Conservation (phyloP, 768 basidiomycete genomes). For the Termitomyces sp. region DNA sequence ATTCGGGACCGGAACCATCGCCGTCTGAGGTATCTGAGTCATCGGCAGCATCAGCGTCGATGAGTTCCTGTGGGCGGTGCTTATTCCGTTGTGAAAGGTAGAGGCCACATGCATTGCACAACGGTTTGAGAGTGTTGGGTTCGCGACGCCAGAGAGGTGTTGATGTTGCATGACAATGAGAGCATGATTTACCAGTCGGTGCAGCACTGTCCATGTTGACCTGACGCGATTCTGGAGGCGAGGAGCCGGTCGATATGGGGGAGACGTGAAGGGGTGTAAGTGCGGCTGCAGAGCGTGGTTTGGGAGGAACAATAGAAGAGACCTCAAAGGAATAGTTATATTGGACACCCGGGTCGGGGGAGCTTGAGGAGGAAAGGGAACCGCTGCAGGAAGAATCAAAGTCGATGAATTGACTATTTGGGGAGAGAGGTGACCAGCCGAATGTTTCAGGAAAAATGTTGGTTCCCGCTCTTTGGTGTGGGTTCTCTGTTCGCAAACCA, state of each 20-base stretch:
- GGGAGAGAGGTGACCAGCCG: constrained; percentile 17
- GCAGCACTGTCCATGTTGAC: constrained; percentile 27
- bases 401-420: constrained; percentile 22
- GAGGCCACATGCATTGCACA: constrained; percentile 47
- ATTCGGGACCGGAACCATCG: constrained; percentile 41
- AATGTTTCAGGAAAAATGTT: constrained; percentile 18
- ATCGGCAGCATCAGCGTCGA: constrained; percentile 43
- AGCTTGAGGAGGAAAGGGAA: constrained; percentile 23
- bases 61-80: constrained; percentile 45
- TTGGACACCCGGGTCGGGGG: constrained; percentile 13
- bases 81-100: constrained; percentile 46
- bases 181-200: constrained; percentile 34
- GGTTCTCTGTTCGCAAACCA: constrained; percentile 2
- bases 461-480: constrained; percentile 4
- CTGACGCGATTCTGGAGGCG: constrained; percentile 23
- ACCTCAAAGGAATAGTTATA: constrained; percentile 28
- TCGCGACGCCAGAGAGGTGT: constrained; percentile 50
- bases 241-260: constrained; percentile 15
- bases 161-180: constrained; percentile 43
- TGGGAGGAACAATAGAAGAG: constrained; percentile 30
- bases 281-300: constrained; percentile 16
- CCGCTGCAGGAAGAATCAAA: constrained; percentile 26
- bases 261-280: constrained; percentile 14
- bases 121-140: constrained; percentile 38
- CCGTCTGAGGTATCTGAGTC: constrained; percentile 36